phyloP scores from a whole-genome alignment of 148 eudicot genomes.

The Rhododendron griersonianum region DNA sequence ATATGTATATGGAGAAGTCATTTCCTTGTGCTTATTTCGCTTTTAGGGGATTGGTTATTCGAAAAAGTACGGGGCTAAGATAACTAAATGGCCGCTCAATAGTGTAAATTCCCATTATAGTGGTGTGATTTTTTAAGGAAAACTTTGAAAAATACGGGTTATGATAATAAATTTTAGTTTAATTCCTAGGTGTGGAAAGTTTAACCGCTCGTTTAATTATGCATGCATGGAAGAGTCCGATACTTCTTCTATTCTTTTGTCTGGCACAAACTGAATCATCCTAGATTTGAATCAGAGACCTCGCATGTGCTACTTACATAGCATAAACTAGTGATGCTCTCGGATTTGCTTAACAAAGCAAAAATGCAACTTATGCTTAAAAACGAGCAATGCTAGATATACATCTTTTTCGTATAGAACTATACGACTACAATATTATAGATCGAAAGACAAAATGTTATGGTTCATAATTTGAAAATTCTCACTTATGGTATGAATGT shows the following conservation, averaged over 20 bases:
- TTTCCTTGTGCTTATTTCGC: neutral
- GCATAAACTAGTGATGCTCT: neutral
- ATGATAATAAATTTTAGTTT: neutral
- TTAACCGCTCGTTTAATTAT: neutral
- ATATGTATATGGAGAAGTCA: neutral
- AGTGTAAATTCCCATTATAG: neutral
- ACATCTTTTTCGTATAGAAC: no score
- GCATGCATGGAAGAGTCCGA: no score
- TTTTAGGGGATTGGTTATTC: neutral
- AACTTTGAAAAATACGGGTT: neutral
- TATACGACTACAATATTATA: no score
- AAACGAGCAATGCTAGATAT: no score
- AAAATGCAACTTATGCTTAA: no score
- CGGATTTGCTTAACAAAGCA: no score
- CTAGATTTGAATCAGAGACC: no score
- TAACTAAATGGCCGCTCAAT: neutral
- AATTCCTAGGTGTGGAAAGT: neutral
- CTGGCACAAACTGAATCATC: no score
- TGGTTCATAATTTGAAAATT: neutral
- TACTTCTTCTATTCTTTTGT: neutral
- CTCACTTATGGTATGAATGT: neutral
- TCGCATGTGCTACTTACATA: no score
- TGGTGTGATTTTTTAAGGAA: neutral
- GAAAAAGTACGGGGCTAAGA: neutral
- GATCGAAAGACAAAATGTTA: neutral